Evolutionary conservation across 1,139 yeast genomes (phyloP).

Genomic region (Lipomyces yarrowii): DNA sequence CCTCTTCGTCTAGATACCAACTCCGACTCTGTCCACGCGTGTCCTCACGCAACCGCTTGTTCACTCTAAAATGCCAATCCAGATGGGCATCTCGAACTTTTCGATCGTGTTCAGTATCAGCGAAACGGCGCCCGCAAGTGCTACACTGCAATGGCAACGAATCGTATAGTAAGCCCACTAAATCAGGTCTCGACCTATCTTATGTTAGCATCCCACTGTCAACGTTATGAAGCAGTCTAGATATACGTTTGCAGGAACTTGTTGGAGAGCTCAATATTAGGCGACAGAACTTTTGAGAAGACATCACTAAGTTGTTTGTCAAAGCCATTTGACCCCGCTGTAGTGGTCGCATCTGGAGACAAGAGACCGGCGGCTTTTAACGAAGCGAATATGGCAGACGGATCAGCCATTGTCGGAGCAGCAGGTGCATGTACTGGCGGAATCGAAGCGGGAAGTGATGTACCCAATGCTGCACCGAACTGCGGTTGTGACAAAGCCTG

Average conservation of each 20-base stretch:
- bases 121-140: constrained; percentile 86
- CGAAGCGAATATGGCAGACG: constrained; percentile 29
- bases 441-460: neutral
- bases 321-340: neutral
- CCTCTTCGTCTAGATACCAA: constrained; percentile 76
- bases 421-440: neutral
- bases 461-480: constrained; percentile 2
- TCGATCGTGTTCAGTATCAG: constrained; percentile 61
- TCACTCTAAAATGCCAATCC: constrained; percentile 96
- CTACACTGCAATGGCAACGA: constrained; percentile 79
- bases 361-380: constrained; percentile 28
- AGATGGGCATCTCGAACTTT: constrained; percentile 61
- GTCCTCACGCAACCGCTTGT: constrained; percentile 67
- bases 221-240: neutral
- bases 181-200: constrained; percentile 39
- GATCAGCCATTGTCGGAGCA: constrained; percentile 10
- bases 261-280: constrained; percentile 39
- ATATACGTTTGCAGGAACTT: constrained; percentile 36
- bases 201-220: neutral
- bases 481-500: constrained; percentile 8
- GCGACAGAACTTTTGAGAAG: constrained; percentile 24
- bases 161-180: constrained; percentile 52
- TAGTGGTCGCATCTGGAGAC: constrained; percentile 18
- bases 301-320: neutral
- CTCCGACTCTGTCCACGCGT: constrained; percentile 64